Evolutionary conservation across 208 protist species (phyloP).

Genomic region (Leishmania martiniquensis): DNA sequence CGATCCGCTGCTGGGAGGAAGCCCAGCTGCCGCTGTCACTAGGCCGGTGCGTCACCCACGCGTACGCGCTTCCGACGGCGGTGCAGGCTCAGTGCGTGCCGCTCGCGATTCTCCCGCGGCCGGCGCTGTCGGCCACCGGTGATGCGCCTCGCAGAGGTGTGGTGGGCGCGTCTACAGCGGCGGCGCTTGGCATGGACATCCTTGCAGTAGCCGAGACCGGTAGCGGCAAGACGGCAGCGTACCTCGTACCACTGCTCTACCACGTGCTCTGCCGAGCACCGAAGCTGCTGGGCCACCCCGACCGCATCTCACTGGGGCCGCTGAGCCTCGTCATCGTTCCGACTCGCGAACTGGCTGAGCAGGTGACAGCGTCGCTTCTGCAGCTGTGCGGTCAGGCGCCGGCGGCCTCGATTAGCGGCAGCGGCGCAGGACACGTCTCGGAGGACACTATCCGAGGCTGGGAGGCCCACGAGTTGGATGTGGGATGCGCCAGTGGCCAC

Average conservation of each 20-base stretch:
- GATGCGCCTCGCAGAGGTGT: background rate
- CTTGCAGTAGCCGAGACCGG: conserved; percentile 93
- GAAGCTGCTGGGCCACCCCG: conserved; percentile 58
- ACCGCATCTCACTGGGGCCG: conserved; percentile 74
- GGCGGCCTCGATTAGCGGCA: background rate
- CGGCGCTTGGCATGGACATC: conserved; percentile 61
- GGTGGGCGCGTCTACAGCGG: background rate
- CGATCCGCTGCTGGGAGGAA: conserved; percentile 88
- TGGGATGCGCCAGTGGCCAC: background rate
- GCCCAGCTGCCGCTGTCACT: conserved; percentile 64
- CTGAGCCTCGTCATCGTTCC: conserved; percentile 89
- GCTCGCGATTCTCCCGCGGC: conserved; percentile 31
- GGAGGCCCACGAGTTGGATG: conserved; percentile 16
- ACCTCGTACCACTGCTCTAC: conserved; percentile 87
- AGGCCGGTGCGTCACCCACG: conserved; percentile 40
- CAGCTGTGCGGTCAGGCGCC: conserved; percentile 22
- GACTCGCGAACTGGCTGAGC: conserved; percentile 94
- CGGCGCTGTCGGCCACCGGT: background rate
- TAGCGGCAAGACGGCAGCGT: conserved; percentile 94
- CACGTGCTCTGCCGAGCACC: conserved; percentile 60
- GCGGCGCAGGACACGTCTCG: background rate
- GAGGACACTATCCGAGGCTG: conserved; percentile 5
- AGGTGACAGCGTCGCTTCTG: conserved; percentile 66
- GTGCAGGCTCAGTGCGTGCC: conserved; percentile 85
- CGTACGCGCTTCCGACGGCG: conserved; percentile 70